Evolutionary conservation across 2,329 filamentous ascomycete species (phyloP).

Genomic region (Polychaeton citri): DNA sequence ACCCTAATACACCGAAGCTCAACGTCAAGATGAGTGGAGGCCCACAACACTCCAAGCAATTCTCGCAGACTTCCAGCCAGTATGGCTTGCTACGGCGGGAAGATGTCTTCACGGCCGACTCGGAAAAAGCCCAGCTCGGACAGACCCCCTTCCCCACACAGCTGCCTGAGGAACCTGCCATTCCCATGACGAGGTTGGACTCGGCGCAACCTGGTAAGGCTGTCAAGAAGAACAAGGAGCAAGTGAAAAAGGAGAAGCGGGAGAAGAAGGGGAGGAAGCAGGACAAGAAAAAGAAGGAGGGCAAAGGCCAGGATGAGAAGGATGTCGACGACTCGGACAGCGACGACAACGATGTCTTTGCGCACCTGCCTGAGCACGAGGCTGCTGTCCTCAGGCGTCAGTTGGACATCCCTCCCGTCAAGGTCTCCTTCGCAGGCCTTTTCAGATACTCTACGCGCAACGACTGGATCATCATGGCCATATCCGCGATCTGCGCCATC

Average conservation of each 20-base stretch:
- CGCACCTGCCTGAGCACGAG: slow-evolving; percentile 26
- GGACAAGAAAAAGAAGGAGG: slow-evolving; percentile 1
- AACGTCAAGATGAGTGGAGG: slow-evolving; percentile 1
- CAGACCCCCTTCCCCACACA: slow-evolving; percentile 17
- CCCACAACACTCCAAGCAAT: slow-evolving; percentile 9
- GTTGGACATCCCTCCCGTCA: slow-evolving; percentile 27
- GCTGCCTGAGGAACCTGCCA: slow-evolving; percentile 12
- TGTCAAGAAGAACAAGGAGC: slow-evolving; percentile 9
- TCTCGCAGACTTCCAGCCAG: slow-evolving; percentile 12
- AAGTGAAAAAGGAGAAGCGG: slow-evolving; percentile 3
- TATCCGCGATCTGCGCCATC: slow-evolving; percentile 24
- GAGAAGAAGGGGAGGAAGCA: background rate
- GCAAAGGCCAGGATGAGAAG: background rate
- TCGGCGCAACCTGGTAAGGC: slow-evolving; percentile 10
- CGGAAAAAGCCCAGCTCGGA: slow-evolving; percentile 17
- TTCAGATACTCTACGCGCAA: slow-evolving; percentile 32
- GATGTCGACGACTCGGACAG: slow-evolving; percentile 1
- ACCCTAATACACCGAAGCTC: no score
- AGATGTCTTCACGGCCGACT: slow-evolving; percentile 13
- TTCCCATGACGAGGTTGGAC: slow-evolving; percentile 14
- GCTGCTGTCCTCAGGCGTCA: slow-evolving; percentile 24
- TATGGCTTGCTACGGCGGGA: slow-evolving; percentile 7
- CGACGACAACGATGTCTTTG: slow-evolving; percentile 18
- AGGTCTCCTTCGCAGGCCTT: slow-evolving; percentile 27
- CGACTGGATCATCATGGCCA: slow-evolving; percentile 26